Evolutionary conservation across 768 basidiomycete genomes (phyloP), one percentile per base, ranked within the genome.

Genomic region (Mycena latifolia): DNA sequence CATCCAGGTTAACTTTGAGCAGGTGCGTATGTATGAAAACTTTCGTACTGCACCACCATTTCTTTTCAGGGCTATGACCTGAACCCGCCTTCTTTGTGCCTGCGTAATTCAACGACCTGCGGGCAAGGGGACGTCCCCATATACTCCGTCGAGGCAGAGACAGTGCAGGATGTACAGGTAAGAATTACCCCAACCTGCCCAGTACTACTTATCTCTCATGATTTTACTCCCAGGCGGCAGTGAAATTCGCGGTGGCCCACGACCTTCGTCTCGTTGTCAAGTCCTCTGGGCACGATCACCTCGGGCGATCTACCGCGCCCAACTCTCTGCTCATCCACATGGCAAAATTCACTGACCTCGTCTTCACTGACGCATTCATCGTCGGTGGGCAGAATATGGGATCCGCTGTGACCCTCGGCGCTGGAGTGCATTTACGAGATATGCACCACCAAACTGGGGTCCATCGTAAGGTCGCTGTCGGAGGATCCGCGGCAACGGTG

Each of bases 241-340:
- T 80, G 22, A 63, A 45, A 25, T 80, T 80, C 60, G 72, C 79
- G 2, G 55, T 43, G 22, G 37, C 50, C 15, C 61, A 79, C 47
- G 74, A 77, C 37, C 71, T 80, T 29, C 77, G 77, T 5, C 58
- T 80, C 18, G 74, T 64, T 5, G 70, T 80, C 63, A 79, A 78
- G 58, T 69, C 74, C 15, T 73, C 73, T 17, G 79, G 80, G 4
- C 80, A 81, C 58, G 80, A 81, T 56, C 73, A 55, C 58, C 71
- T 80, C n/a, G 79, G 80, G 1, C 78, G 78, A 31, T 79, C 79
- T 5, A 79, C 80, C 4, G 78, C 76, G n/a, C n/a, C n/a, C n/a
- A n/a, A n/a, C n/a, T n/a, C n/a, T n/a, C n/a, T n/a, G n/a, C n/a
- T n/a, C n/a, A 14, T 72, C 72, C 35, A 69, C 69, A 48, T 76